Evolutionary conservation across 2,329 filamentous ascomycete species (phyloP), one percentile per base, ranked within the genome.

Genomic region (Xylariaceae sp.): DNA sequence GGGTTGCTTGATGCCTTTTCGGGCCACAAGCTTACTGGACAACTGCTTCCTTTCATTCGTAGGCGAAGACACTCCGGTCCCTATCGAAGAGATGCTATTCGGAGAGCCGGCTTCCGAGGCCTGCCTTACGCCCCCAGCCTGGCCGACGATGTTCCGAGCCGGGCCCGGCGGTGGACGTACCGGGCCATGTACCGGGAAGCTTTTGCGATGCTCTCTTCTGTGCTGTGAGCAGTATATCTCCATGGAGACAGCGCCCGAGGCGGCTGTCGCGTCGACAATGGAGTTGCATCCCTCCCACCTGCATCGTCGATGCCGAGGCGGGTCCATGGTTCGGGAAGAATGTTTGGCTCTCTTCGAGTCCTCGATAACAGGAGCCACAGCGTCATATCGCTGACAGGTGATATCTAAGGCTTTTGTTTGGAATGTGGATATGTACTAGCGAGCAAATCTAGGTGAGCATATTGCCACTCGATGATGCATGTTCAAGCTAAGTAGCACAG

Each of bases 11-110:
- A 34, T 28, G 23, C 41, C 53, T 34, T 58, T 58, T 21, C 55
- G 47, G 15, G 55, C 55, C 2, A 45, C 41, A 17, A 46, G 43
- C 30, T 48, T 53, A 16, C 40, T 47, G 15, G 50, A 18, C 28
- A 58, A 48, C 13, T 51, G 50, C 32, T 52, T 55, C 26, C 52
- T 57, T 18, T 47, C 47, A 15, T 43, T 47, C 4, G 21, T 13
- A 28, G 47, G 28, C 8, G 38, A 30, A 23, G 36, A n/a, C 4
- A 33, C 15, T 17, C 27, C 19, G 13, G 47, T 33, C 5, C 26
- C 26, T 9, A 8, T 11, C 3, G 39, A 29, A 4, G 47, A 28
- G 17, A 46, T 41, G 5, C 48, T 50, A 6, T 46, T 53, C 14
- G 50, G 46, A 29, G 15, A 31, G 13, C 18, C 29, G 18, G 29